phyloP scores from a whole-genome alignment of 1,284 basidiomycete genomes.

The Cutaneotrichosporon sp. region DNA sequence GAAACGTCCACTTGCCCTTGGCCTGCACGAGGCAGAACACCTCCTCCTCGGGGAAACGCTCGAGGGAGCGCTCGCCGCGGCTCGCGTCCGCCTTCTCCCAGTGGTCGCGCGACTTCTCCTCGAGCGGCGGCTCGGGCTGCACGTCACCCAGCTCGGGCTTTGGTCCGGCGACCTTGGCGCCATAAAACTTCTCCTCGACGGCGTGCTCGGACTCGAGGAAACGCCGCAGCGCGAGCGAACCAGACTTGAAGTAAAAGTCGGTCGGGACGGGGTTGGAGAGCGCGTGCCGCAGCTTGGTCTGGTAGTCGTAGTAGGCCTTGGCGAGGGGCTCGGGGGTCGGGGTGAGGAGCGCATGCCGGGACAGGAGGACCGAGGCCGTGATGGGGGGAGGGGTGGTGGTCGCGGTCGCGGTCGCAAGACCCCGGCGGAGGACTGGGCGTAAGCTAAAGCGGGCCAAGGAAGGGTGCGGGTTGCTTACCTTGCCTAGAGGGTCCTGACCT shows the following conservation, averaged over 20 bases:
- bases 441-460: not conserved
- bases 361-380: slow-evolving; percentile 66
- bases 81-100: slow-evolving; percentile 40
- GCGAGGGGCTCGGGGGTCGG: slow-evolving; percentile 76
- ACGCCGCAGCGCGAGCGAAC: slow-evolving; percentile 78
- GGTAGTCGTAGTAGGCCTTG: slow-evolving; percentile 82
- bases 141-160: slow-evolving; percentile 64
- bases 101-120: slow-evolving; percentile 33
- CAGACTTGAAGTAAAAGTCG: slow-evolving; percentile 94
- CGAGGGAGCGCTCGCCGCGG: slow-evolving; percentile 68
- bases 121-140: slow-evolving; percentile 53
- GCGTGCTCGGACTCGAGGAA: slow-evolving; percentile 73
- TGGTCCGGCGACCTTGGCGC: slow-evolving; percentile 59
- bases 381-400: slow-evolving; percentile 36
- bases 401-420: slow-evolving; percentile 28
- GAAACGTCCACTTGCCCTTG: slow-evolving; percentile 73
- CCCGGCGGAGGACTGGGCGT: slow-evolving; percentile 22
- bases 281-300: slow-evolving; percentile 76
- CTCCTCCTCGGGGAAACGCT: slow-evolving; percentile 79
- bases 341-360: slow-evolving; percentile 79
- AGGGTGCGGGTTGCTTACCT: slow-evolving; percentile 2
- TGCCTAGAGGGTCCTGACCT: slow-evolving; percentile 25
- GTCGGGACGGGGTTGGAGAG: slow-evolving; percentile 85
- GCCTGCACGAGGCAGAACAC: slow-evolving; percentile 76
- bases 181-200: slow-evolving; percentile 71